Base-by-base conservation (phyloP, 1,284 basidiomycete species). In the Pholiota adiposa region DNA sequence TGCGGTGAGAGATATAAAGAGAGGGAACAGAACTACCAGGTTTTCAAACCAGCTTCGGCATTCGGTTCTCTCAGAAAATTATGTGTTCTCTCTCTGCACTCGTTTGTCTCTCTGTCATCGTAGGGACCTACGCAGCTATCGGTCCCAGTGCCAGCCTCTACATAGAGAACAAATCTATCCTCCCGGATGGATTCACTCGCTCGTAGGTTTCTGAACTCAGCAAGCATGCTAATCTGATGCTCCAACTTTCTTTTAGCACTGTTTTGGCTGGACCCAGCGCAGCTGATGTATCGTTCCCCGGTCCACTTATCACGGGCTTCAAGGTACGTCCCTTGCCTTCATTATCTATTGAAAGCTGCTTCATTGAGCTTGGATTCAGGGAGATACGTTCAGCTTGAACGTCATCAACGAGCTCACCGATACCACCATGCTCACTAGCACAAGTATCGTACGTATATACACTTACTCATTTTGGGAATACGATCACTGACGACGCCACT, bases 391-490 rank as follows among this genome's bases (percentile, higher is more conserved):
- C 49, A 44, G 43, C 12, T 23, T 73, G 2, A 72, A 73, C 48
- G 69, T 73, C 3, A 59, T 68, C n/a, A 62, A 73, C 40, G 25
- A 58, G 3, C 55, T 73, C 38, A 66, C 56, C 6, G 67, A 71
- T 31, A 58, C 62, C 8, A 54, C 62, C 2, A 73, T 73, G 71
- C 38, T 72, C n/a, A 67, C 64, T 11, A 68, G 62, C 19, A 72
- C 69, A 0, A 69, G 65, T 34, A 70, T 73, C 44, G 72, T 70
- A 59, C 27, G 67, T 62, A 29, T 31, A 18, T 51, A n/a, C n/a
- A n/a, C 25, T 38, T 25, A 0, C 11, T 2, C 12, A 2, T 19
- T 4, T n/a, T 4, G n/a, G 4, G 8, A 29, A 40, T 41, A 38
- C 36, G 9, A 38, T 38, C 16, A 38, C 36, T 7, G 36, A 38